These are phyloP conservation scores for Cladosporium colombiae DNA, from an alignment of 2,329 filamentous ascomycete species.

Conservation along the genomic window DNA sequence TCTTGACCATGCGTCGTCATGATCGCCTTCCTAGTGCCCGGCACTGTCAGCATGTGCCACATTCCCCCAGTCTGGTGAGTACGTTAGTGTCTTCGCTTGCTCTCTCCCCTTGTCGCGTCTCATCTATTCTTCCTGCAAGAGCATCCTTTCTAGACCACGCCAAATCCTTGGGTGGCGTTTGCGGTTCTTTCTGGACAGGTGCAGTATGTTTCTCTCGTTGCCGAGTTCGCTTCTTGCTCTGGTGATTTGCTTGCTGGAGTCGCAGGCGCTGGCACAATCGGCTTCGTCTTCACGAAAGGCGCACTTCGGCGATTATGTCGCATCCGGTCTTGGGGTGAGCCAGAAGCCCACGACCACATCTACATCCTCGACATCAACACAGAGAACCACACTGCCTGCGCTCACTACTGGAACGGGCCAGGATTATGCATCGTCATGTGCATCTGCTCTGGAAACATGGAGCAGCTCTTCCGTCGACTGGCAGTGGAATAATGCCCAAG, in stretches of 20 bases:
- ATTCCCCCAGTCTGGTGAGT: conserved; percentile 5
- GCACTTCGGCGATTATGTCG: conserved; percentile 16
- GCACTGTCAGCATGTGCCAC: conserved; percentile 11
- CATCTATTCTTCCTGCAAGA: conserved; percentile 5
- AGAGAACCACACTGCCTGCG: neutral
- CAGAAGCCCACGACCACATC: neutral
- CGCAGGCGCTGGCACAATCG: neutral
- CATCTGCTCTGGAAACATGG: conserved; percentile 5
- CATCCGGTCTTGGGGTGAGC: conserved; percentile 10
- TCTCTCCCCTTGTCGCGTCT: conserved; percentile 2
- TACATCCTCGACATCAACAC: neutral
- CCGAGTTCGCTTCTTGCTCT: conserved; percentile 17
- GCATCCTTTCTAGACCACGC: conserved; percentile 10
- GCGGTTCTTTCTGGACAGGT: neutral
- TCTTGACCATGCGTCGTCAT: conserved; percentile 11
- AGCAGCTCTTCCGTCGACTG: conserved; percentile 13
- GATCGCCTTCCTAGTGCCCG: neutral
- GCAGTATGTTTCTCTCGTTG: conserved; percentile 14
- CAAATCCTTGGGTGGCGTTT: neutral
- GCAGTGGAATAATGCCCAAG: neutral
- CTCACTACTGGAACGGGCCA: conserved; percentile 13
- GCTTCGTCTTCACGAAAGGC: neutral
- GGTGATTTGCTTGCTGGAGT: conserved; percentile 8
- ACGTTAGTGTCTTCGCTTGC: conserved; percentile 16
- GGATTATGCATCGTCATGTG: conserved; percentile 17